phyloP scores from a whole-genome alignment of 345 rosid species.

The Eucalyptus decipiens region DNA sequence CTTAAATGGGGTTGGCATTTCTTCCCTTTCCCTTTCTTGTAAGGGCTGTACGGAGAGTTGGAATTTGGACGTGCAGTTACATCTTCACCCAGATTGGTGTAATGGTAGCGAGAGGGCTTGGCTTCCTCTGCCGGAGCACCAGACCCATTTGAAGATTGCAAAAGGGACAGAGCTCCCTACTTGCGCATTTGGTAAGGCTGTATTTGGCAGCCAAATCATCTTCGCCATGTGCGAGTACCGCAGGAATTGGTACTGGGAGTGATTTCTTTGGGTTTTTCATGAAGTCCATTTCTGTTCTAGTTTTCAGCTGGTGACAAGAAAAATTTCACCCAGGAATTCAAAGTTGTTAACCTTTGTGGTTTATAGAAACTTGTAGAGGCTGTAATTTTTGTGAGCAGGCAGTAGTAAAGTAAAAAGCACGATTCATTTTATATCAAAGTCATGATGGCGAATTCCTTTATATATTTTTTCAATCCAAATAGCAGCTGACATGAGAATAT shows the following conservation, averaged over 20 bases:
- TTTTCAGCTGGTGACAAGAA: not conserved
- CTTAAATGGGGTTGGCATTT: not conserved
- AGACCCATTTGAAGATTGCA: not conserved
- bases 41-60: not conserved
- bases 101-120: not conserved
- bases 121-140: not conserved
- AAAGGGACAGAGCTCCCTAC: not conserved
- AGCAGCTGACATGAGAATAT: not conserved
- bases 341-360: not conserved
- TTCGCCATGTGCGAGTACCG: not conserved
- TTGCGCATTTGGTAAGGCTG: not conserved
- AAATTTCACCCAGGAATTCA: not conserved
- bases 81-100: not conserved
- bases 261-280: not conserved
- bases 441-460: not conserved
- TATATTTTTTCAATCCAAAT: not conserved
- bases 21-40: not conserved
- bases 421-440: not conserved
- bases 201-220: not conserved
- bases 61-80: not conserved
- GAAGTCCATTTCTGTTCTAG: not conserved
- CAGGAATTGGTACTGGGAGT: not conserved
- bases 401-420: not conserved
- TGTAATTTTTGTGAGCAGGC: not conserved
- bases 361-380: not conserved